These are phyloP conservation scores for Pyrus betulifolia DNA, from an alignment of 306 rosid species.

Conservation along the genomic window DNA sequence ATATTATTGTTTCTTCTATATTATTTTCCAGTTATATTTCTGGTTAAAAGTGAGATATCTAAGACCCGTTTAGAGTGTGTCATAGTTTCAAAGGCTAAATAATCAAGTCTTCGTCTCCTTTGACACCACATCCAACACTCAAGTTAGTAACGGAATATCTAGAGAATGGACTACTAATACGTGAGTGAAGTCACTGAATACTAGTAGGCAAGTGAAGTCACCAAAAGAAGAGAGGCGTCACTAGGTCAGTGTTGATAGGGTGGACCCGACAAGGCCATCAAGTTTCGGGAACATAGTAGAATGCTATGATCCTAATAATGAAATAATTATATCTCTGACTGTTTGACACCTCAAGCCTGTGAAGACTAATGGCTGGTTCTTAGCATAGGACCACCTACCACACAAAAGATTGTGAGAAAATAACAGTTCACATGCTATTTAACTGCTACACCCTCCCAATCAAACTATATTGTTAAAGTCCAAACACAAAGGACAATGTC, in stretches of 20 bases:
- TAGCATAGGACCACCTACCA: not conserved
- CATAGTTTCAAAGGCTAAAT: not conserved
- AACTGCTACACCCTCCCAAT: not conserved
- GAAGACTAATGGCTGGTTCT: not conserved
- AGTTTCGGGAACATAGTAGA: not conserved
- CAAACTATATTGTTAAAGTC: not conserved
- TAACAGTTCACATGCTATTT: slow-evolving; percentile 7
- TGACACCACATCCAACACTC: not conserved
- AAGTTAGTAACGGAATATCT: not conserved
- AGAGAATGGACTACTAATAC: not conserved
- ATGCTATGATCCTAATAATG: no score
- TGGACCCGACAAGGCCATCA: no score
- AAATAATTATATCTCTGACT: not conserved
- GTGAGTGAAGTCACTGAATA: not conserved
- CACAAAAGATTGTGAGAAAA: not conserved
- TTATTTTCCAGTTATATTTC: not conserved
- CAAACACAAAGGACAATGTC: slow-evolving; percentile 2
- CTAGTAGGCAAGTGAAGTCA: not conserved
- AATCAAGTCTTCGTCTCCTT: not conserved
- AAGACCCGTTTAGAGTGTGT: not conserved
- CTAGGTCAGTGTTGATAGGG: not conserved
- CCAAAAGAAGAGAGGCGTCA: not conserved
- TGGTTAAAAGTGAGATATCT: not conserved
- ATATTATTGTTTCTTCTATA: not conserved
- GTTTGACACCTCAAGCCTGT: not conserved